phyloP scores from a whole-genome alignment of 73 alveolate species.

The Tetrahymena malaccensis region DNA sequence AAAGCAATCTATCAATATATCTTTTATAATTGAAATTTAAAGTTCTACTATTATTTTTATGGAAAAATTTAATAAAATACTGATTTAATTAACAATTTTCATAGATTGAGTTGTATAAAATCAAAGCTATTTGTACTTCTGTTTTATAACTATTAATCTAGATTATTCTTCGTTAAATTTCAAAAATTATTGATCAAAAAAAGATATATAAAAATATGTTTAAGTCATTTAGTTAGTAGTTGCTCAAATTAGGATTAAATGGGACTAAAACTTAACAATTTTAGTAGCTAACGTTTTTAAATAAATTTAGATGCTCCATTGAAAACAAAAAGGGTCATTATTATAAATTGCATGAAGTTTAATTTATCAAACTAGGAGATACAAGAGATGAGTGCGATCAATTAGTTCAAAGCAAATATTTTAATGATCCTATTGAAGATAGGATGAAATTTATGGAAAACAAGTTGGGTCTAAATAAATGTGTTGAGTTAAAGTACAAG shows the following conservation, averaged over 20 bases:
- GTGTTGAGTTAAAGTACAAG: neutral
- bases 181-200: neutral
- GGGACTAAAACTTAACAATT: neutral
- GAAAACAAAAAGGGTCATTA: neutral
- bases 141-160: neutral
- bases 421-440: neutral
- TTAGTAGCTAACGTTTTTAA: neutral
- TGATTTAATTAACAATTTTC: neutral
- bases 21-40: too few relatives aligned
- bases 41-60: neutral
- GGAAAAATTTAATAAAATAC: neutral
- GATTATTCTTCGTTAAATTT: neutral
- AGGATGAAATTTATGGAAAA: neutral
- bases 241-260: neutral
- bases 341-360: neutral
- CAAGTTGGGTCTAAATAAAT: neutral
- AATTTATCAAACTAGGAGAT: neutral
- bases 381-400: neutral
- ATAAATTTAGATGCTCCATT: neutral
- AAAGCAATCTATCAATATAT: too few relatives aligned
- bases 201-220: neutral
- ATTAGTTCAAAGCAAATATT: neutral
- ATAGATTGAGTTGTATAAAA: too few relatives aligned
- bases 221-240: neutral
- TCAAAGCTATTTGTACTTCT: neutral